Base-by-base conservation (phyloP, 1,139 yeast species). In the Kodamaea ohmeri region DNA sequence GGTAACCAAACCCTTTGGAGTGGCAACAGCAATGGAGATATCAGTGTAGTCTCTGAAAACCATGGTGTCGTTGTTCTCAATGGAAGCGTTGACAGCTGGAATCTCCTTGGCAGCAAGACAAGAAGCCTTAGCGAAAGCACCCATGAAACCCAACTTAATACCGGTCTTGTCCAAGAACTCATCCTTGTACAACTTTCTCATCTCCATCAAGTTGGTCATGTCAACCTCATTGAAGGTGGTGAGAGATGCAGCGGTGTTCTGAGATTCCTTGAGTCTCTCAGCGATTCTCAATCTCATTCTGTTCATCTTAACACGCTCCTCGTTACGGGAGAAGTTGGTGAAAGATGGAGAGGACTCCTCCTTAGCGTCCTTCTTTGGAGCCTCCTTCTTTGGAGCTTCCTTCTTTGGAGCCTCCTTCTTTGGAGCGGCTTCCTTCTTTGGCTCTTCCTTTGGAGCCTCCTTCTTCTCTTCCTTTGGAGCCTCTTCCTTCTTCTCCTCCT, bases 241-340 rank as follows among this genome's bases (percentile, higher is more conserved):
- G 61, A 92, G 79, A 37, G 97, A 88, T 35, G 99, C 99, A 50
- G 97, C 96, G 40, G 98, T 89, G 76, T 92, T 92, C 72, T 92
- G 99, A 27, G 97, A 86, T 74, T 94, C 97, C 86, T 92, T 92
- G 63, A 92, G 84, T 72, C 99, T 88, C 75, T 94, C 97, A 43
- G 98, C 97, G 52, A 94, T 94, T 78, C 99, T 87, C 69, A 87
- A 72, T 73, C 99, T 86, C 98, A 92, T 94, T 76, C 99, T 87
- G 82, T 90, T 92, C 98, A 92, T 92, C 76, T 92, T 92, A 51
- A 94, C 95, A 65, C 90, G 79, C 65, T 83, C 87, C 71, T 92
- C 97, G 47, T 73, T 71, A 73, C 98, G 85, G 42, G 89, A 76
- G 61, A 84, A 84, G 38, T 76, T 64, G 44, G 86, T 83, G 56